Base-by-base conservation (phyloP, 805 yeast species). In the Candida silvicultrix region DNA sequence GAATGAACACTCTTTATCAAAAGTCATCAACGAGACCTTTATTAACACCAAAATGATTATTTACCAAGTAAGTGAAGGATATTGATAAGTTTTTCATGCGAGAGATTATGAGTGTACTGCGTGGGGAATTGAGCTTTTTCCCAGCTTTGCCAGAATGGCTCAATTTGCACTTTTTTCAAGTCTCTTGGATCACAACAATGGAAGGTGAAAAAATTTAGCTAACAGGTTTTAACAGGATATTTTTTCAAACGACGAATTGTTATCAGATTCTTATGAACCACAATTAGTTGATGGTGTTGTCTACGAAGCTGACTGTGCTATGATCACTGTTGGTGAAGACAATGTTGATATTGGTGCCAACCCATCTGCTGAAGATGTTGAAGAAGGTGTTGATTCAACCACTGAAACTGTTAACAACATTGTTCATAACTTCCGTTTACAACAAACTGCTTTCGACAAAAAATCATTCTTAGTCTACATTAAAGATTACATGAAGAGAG, bases 331-430 rank as follows among this genome's bases (percentile, higher is more conserved):
- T 64, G 83, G 80, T 70, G 86, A 89, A 68, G 97, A 81, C 65
- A 94, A 94, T 68, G 82, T 94, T 62, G 98, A 94, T 73, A 94
- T 94, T 71, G 99, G 99, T 77, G 99, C 96, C 66, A 94, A 94
- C 85, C 97, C 99, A 67, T 89, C 97, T 64, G 97, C 98, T 59
- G 99, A 94, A 77, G 98, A 77, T 60, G 97, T 75, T 69, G 89
- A 67, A 46, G 89, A 71, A 38, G 90, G 73, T 48, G 68, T 81
- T 44, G 98, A 89, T 63, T 96, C 86, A 45, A 88, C 84, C 73
- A 77, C 77, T 62, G 92, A 85, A 75, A 80, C 88, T 63, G 97
- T 94, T 69, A 94, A 92, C 95, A 94, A 94, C 80, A 88, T 94
- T 69, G 97, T 92, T 62, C 82, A 89, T 90, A 89, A 97, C 58